Evolutionary conservation across 2,329 filamentous ascomycete species (phyloP), one percentile per base, ranked within the genome.

Genomic region (Aspergillus fijiensis): DNA sequence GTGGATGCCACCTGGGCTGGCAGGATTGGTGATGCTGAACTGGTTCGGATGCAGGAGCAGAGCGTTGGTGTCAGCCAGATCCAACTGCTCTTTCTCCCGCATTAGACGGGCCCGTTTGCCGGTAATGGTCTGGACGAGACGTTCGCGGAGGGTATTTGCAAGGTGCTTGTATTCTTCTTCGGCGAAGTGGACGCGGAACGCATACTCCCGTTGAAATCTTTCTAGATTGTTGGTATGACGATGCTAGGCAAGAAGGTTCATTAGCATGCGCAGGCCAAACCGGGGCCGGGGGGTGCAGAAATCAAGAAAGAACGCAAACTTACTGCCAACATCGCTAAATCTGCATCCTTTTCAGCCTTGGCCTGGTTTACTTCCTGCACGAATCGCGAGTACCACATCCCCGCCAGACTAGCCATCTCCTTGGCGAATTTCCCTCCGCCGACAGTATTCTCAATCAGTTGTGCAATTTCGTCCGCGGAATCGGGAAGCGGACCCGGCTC

Each of bases 301-400:
- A 31, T 19, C 27, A 25, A 14, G 45, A 53, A 21, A n/a, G 21
- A 49, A 42, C 59, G 55, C n/a, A 29, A 25, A 75, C 86, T 71
- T 82, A 96, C 95, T 83, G 90, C 89, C 66, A 96, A 85, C 71
- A 89, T 85, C 6, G 90, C 88, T 71, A 98, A 79, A 68, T 93
- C 87, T 64, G 90, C 88, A 79, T 99, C 95, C 67, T 91, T 86
- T 70, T 91, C 86, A 76, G 98, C 93, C 66, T 96, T 87, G 7
- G 92, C 85, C 74, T 96, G 89, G 72, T 97, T 96, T 57, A 97
- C 85, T 63, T 94, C 87, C 66, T 91, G 86, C 21, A 95, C 87
- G 79, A 96, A 98, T 67, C 91, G 87, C 60, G 89, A 84, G 74
- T 96, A 97, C 71, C 89, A 87, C 69, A 88, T 91, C 1, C 95